These are phyloP conservation scores for Trichopus zeylanicus DNA, from an alignment of 116 monocot species.

Conservation along the genomic window DNA sequence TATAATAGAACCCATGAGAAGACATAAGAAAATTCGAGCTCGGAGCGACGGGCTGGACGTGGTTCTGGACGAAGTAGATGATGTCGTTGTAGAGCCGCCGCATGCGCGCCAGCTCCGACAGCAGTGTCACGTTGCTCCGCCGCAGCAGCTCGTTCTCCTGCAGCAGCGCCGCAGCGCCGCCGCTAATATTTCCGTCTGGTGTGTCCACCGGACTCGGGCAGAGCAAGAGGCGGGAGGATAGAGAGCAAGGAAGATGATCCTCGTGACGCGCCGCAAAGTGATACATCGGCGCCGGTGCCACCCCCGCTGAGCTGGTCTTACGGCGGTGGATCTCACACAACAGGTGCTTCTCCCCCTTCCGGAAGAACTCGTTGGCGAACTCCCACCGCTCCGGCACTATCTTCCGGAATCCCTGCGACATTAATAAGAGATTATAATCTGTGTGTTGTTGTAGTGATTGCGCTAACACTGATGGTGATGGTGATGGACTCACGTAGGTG, in stretches of 20 bases:
- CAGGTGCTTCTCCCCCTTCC: constrained; percentile 71
- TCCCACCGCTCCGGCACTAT: constrained; percentile 94
- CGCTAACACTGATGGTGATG: background rate
- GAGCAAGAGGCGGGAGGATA: too few relatives aligned
- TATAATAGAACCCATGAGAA: background rate
- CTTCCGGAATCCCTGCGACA: constrained; percentile 69
- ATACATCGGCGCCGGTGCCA: constrained; percentile 25
- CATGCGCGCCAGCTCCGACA: constrained; percentile 66
- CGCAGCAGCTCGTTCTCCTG: constrained; percentile 65
- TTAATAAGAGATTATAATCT: background rate
- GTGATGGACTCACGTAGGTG: constrained; percentile 56
- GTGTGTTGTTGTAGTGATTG: background rate
- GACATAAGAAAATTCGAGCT: constrained; percentile 8
- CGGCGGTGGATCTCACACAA: constrained; percentile 73
- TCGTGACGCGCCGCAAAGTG: constrained; percentile 19
- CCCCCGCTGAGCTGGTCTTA: constrained; percentile 23
- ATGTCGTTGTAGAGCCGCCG: constrained; percentile 73
- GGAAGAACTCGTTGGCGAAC: constrained; percentile 89
- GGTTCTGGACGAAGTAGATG: constrained; percentile 78
- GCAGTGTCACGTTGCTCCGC: constrained; percentile 46
- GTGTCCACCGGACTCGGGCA: too few relatives aligned
- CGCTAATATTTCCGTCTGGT: too few relatives aligned
- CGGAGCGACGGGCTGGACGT: constrained; percentile 58
- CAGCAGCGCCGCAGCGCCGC: constrained; percentile 25
- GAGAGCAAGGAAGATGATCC: constrained; percentile 30